phyloP scores from a whole-genome alignment of 1,284 basidiomycete genomes.

The Mrakiaceae sp. region DNA sequence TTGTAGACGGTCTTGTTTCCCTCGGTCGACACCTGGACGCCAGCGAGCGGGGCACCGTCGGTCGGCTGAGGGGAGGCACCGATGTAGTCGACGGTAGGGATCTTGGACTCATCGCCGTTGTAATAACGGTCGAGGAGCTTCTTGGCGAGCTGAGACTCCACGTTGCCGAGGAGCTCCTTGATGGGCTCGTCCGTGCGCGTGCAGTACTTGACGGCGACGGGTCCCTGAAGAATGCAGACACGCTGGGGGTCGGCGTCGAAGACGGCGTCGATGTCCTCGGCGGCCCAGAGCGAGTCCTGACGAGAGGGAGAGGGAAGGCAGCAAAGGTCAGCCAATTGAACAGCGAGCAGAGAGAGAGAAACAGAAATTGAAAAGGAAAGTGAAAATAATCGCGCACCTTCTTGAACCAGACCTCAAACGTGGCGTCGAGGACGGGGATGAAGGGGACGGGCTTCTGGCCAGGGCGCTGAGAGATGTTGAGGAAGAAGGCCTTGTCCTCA shows the following conservation, averaged over 20 bases:
- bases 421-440: conserved; percentile 89
- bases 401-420: conserved; percentile 97
- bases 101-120: conserved; percentile 58
- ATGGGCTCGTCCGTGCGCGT: conserved; percentile 86
- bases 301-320: conserved; percentile 19
- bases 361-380: conserved; percentile 9
- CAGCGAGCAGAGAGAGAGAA: neutral
- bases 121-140: conserved; percentile 76
- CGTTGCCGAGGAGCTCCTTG: conserved; percentile 78
- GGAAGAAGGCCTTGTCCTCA: conserved; percentile 91
- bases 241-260: conserved; percentile 97
- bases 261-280: conserved; percentile 96
- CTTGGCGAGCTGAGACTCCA: conserved; percentile 64
- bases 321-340: neutral
- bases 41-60: conserved; percentile 36
- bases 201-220: conserved; percentile 82
- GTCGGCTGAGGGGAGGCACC: conserved; percentile 40
- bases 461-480: conserved; percentile 84
- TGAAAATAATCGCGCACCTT: conserved; percentile 48
- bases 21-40: conserved; percentile 42
- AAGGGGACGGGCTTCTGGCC: conserved; percentile 98
- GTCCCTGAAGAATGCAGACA: conserved; percentile 94
- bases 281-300: conserved; percentile 92
- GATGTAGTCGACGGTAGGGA: conserved; percentile 82
- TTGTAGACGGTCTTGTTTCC: conserved; percentile 47